A percentile compares a stretch with the other conserved stretches of the same genome.
Conservation (phyloP, 2,329 filamentous ascomycete species). For the Aureobasidium uvarum region DNA sequence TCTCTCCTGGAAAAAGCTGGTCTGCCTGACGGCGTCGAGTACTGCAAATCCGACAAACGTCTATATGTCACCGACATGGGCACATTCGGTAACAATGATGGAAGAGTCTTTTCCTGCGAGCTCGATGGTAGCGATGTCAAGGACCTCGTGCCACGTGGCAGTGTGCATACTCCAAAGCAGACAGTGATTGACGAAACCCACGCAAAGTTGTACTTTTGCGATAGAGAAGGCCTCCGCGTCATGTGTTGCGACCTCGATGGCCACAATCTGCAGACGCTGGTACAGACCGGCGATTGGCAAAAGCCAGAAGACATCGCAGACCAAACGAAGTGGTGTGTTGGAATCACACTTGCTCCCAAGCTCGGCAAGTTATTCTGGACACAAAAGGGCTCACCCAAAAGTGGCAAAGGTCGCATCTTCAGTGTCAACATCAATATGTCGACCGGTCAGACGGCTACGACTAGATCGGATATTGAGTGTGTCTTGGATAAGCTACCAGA, state of each 20-base stretch:
- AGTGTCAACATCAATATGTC: slow-evolving; percentile 48
- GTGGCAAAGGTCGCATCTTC: slow-evolving; percentile 54
- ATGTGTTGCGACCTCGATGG: slow-evolving; percentile 41
- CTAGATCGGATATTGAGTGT: slow-evolving; percentile 45
- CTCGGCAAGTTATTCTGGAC: slow-evolving; percentile 58
- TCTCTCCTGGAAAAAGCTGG: neutral
- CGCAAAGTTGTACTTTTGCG: slow-evolving; percentile 44
- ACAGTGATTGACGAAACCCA: slow-evolving; percentile 35
- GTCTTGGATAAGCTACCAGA: slow-evolving; percentile 52
- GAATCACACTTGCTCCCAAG: slow-evolving; percentile 49
- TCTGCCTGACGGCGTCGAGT: slow-evolving; percentile 38
- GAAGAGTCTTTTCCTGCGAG: slow-evolving; percentile 35
- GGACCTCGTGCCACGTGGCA: slow-evolving; percentile 47
- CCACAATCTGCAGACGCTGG: slow-evolving; percentile 39
- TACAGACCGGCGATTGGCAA: slow-evolving; percentile 46
- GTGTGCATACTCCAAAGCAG: slow-evolving; percentile 53
- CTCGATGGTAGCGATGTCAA: slow-evolving; percentile 36
- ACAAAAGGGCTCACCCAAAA: slow-evolving; percentile 56
- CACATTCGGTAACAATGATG: slow-evolving; percentile 26
- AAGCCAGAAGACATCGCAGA: slow-evolving; percentile 20
- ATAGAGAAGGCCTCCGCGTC: slow-evolving; percentile 46
- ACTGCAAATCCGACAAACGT: slow-evolving; percentile 29
- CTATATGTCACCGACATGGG: slow-evolving; percentile 40
- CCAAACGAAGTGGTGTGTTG: slow-evolving; percentile 55
- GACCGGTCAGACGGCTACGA: slow-evolving; percentile 36